A percentile compares a stretch with the other conserved stretches of the same genome.
These are phyloP conservation scores for Backusella circina DNA, from an alignment of 192 early-diverging fungal genomes.

Conservation along the genomic window DNA sequence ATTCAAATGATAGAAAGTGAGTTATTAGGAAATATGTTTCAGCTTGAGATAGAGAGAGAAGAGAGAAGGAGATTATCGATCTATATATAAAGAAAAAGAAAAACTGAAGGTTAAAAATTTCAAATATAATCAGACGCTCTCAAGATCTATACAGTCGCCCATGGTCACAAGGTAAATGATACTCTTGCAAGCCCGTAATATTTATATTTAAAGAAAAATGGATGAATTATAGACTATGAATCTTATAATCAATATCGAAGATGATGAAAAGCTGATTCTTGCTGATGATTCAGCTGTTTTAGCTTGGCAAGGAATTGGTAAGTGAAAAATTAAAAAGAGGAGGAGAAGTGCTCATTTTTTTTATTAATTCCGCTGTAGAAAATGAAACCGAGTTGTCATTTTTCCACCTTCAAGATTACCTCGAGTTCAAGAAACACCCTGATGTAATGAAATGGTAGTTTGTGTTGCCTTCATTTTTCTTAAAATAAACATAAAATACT, in stretches of 20 bases:
- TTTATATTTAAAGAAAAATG: conserved; percentile 19
- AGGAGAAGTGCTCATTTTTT: not conserved
- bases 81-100: not conserved
- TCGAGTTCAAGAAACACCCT: conserved; percentile 69
- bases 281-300: conserved; percentile 52
- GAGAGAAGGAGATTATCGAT: not conserved
- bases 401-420: conserved; percentile 71
- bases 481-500: not conserved
- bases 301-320: conserved; percentile 59
- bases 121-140: conserved; percentile 56
- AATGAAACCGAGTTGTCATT: conserved; percentile 86
- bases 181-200: not conserved
- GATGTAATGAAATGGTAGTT: conserved; percentile 71
- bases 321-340: not conserved
- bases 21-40: not conserved
- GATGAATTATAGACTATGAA: conserved; percentile 64
- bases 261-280: conserved; percentile 62
- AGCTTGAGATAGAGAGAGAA: not conserved
- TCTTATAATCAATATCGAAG: conserved; percentile 83
- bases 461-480: not conserved
- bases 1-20: not conserved
- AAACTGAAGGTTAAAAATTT: not conserved
- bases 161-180: conserved; percentile 62
- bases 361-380: conserved; percentile 31
- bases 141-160: conserved; percentile 71